phyloP scores from a whole-genome alignment of 2,329 filamentous ascomycete species.

The Chalara sp. region DNA sequence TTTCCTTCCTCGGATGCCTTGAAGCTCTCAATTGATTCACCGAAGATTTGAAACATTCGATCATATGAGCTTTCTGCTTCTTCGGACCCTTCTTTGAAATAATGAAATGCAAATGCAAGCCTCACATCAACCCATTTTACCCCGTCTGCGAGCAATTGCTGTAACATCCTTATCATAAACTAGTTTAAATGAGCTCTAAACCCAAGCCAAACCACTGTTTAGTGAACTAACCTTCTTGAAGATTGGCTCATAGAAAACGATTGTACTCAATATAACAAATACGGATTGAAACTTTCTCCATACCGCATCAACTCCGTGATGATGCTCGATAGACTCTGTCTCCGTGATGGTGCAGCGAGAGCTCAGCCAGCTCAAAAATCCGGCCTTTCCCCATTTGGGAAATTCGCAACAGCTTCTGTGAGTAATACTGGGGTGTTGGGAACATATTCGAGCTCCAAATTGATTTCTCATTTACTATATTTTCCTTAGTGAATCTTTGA shows the following conservation, averaged over 20 bases:
- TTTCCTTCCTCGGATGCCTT: conserved; percentile 63
- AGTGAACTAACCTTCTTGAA: conserved; percentile 45
- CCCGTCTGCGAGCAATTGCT: conserved; percentile 69
- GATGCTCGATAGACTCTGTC: conserved; percentile 69
- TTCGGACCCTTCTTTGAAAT: conserved; percentile 58
- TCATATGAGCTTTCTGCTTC: conserved; percentile 59
- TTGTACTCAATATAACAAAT: conserved; percentile 65
- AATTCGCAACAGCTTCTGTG: conserved; percentile 59
- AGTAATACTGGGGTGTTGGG: conserved; percentile 32
- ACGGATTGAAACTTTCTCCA: conserved; percentile 76
- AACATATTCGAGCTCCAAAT: conserved; percentile 64
- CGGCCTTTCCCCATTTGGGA: conserved; percentile 65
- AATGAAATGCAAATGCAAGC: conserved; percentile 66
- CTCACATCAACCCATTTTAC: conserved; percentile 80
- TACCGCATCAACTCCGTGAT: conserved; percentile 75
- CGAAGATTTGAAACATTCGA: conserved; percentile 64
- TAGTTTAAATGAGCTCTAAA: too few species aligned
- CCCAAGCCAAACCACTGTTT: too few species aligned
- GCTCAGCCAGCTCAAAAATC: conserved; percentile 74
- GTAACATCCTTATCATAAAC: conserved; percentile 67
- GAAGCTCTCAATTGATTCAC: conserved; percentile 74
- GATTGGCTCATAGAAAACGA: conserved; percentile 87
- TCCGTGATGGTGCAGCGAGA: conserved; percentile 64
- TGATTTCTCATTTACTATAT: conserved; percentile 31
- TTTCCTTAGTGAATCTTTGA: background rate